Evolutionary conservation across 495 filamentous ascomycete genomes (phyloP), one percentile per base, ranked within the genome.

Genomic region (Xylaria sp.): DNA sequence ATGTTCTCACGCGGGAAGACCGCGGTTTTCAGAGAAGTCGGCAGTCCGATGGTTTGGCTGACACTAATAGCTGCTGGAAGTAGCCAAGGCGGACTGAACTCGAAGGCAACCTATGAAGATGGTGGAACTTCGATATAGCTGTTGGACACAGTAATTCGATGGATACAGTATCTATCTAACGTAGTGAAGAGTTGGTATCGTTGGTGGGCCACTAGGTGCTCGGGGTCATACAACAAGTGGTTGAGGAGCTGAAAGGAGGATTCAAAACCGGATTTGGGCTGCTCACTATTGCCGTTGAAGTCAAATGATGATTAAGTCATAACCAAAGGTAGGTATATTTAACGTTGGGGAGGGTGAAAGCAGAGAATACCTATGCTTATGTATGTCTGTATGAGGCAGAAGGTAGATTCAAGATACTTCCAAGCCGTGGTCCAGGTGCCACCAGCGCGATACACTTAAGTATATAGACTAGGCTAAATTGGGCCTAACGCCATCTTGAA

Each of bases 381-480:
- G 35, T 37, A 37, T n/a, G 35, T 37, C 3, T 3, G 35, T 14
- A 46, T 46, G 14, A 21, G 29, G 57, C 5, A 37, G 31, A 35
- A 37, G 57, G 31, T 59, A 59, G 29, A 37, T 59, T 59, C 57
- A 59, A 59, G 57, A n/a, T n/a, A n/a, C n/a, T n/a, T n/a, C n/a
- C n/a, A n/a, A n/a, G n/a, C n/a, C n/a, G n/a, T n/a, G n/a, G n/a
- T n/a, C n/a, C n/a, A n/a, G n/a, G n/a, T n/a, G n/a, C n/a, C n/a
- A n/a, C n/a, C n/a, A n/a, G n/a, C n/a, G n/a, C n/a, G n/a, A n/a
- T n/a, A n/a, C n/a, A n/a, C n/a, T n/a, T n/a, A n/a, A n/a, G n/a
- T n/a, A n/a, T n/a, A n/a, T n/a, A n/a, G 35, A 33, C 57, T 59
- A 59, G 31, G 57, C 33, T 37, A 12, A 37, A 66, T 52, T 24